These are phyloP conservation scores for Fusarium mexicanum DNA, from an alignment of 2,329 filamentous ascomycete genomes.

Conservation along the genomic window DNA sequence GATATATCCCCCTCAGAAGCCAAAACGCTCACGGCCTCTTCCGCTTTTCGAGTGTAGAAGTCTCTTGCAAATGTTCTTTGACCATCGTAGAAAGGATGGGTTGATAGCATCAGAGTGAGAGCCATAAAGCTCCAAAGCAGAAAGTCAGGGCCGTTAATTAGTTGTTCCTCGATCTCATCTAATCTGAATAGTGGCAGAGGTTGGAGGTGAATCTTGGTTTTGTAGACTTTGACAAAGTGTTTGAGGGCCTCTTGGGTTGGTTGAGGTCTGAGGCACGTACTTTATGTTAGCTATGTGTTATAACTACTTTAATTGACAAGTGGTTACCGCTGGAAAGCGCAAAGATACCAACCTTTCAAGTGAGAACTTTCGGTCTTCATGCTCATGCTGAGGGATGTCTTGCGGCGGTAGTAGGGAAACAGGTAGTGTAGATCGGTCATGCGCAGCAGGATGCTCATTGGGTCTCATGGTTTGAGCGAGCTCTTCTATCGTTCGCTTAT, in stretches of 20 bases:
- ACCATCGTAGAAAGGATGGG: not conserved
- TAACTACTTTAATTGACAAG: rapidly evolving
- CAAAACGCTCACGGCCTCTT: rapidly evolving
- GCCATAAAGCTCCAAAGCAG: not conserved
- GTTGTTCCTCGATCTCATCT: not conserved
- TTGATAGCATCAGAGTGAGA: not conserved
- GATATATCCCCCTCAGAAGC: not conserved
- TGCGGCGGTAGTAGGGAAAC: not conserved
- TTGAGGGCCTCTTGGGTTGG: not conserved
- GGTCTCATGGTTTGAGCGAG: not conserved
- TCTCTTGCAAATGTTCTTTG: not conserved
- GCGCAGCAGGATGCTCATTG: not conserved
- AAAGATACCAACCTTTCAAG: not conserved
- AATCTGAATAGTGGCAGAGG: not conserved
- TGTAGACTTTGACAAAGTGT: not conserved
- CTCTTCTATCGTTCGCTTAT: rapidly evolving
- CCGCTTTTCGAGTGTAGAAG: not conserved
- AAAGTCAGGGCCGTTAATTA: rapidly evolving
- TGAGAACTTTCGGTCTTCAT: not conserved
- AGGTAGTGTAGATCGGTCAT: not conserved
- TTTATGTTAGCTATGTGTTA: not conserved
- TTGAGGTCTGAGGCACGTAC: not conserved
- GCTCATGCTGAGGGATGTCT: not conserved
- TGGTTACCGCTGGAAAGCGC: rapidly evolving
- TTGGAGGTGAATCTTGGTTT: not conserved